Conservation (phyloP, 2,329 filamentous ascomycete species). For the Alternaria hordeiaustralica region DNA sequence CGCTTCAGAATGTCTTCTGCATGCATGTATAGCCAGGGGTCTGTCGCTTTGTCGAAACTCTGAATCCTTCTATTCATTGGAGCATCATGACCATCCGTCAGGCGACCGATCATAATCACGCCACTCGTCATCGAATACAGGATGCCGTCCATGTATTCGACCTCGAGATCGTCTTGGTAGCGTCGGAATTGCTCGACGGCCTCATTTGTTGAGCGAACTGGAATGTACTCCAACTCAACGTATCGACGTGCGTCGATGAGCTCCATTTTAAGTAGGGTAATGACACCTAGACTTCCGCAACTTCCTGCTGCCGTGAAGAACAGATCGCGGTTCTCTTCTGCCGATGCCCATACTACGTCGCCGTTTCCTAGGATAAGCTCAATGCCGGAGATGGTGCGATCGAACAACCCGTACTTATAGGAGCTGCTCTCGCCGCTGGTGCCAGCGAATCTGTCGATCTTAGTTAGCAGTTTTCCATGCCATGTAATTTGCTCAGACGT, state of each 20-base stretch:
- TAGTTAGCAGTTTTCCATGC: slow-evolving; percentile 1
- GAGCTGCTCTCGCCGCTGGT: slow-evolving; percentile 72
- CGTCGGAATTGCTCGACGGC: slow-evolving; percentile 58
- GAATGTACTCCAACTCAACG: slow-evolving; percentile 68
- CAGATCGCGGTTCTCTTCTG: slow-evolving; percentile 57
- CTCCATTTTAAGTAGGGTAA: slow-evolving; percentile 66
- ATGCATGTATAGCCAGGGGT: slow-evolving; percentile 79
- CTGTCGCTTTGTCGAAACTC: slow-evolving; percentile 63
- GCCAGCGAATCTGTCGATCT: slow-evolving; percentile 60
- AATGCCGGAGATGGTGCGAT: slow-evolving; percentile 65
- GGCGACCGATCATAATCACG: slow-evolving; percentile 66
- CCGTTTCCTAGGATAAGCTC: slow-evolving; percentile 70
- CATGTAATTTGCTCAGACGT: not conserved
- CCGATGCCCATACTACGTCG: slow-evolving; percentile 58
- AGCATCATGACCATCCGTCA: slow-evolving; percentile 54
- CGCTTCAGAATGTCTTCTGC: slow-evolving; percentile 52
- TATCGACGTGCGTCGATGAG: slow-evolving; percentile 61
- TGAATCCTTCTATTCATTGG: slow-evolving; percentile 45
- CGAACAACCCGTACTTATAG: slow-evolving; percentile 71
- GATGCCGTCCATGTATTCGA: slow-evolving; percentile 75
- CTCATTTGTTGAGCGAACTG: slow-evolving; percentile 58
- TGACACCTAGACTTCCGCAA: slow-evolving; percentile 67
- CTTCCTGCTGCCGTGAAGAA: slow-evolving; percentile 66
- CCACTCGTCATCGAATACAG: slow-evolving; percentile 63
- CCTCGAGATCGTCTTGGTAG: slow-evolving; percentile 48